Base-by-base conservation (phyloP, 768 basidiomycete species). In the Dentipellis sp. region DNA sequence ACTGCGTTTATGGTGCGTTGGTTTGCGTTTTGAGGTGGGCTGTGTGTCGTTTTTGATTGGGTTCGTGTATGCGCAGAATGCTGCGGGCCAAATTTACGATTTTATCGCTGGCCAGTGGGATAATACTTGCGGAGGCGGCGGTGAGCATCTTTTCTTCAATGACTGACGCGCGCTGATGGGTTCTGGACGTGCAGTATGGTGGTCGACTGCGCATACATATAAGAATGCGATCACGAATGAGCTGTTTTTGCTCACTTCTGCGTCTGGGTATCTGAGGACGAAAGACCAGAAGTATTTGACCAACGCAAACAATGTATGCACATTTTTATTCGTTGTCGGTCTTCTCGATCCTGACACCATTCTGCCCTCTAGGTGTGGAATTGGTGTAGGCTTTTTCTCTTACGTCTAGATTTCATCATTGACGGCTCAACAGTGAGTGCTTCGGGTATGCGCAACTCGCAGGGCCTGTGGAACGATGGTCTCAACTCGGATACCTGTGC, bases 181-280 rank as follows among this genome's bases (percentile, higher is more conserved):
- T 19, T 19, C 21, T 14, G 22, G 2, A 19, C 40, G 19, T 45
- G 4, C 50, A 80, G 80, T 81, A 5, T 80, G 79, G 78, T 82
- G 80, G 81, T 78, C 77, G 9, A 72, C 71, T 14, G 78, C 69
- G 17, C 75, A 77, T 59, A 75, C 71, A 0, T 82, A 82, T 69
- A 82, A 82, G 68, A 81, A 82, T 53, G 78, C 80, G 10, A 75
- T 83, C 56, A 82, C 80, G n/a, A 82, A 82, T 59, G 71, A 81
- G 55, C 71, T 82, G 10, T 82, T 80, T 68, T 67, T 82, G 14
- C 65, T 76, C 36, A 71, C 74, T 6, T 81, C 80, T 3, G 79
- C 80, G 2, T 58, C 66, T 29, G 80, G 76, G 8, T 80, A 75
- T 59, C 59, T 75, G 36, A 68, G 75, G 37, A 71, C 66, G 39